Evolutionary conservation across 2,329 filamentous ascomycete genomes (phyloP).

Genomic region (Exophiala oligosperma): DNA sequence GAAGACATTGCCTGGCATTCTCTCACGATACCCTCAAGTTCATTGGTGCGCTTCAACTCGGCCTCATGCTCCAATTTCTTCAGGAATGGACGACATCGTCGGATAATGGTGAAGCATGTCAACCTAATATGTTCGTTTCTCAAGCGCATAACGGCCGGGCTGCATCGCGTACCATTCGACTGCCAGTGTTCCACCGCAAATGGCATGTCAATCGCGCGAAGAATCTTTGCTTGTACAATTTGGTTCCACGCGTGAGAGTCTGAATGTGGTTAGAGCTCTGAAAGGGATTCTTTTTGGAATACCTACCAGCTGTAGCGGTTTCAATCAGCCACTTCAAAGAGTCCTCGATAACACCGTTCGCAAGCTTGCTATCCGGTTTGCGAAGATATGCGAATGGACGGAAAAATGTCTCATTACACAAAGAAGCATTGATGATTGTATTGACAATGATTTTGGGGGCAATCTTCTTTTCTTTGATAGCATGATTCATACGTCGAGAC

Average conservation of each 20-base stretch:
- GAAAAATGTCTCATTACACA: background rate
- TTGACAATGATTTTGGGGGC: background rate
- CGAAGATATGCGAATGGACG: background rate
- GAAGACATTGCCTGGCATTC: background rate
- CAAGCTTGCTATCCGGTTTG: background rate
- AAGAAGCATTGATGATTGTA: background rate
- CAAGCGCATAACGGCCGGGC: background rate
- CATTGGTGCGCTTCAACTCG: background rate
- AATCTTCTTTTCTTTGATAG: background rate
- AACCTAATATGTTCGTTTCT: background rate
- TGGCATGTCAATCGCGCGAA: background rate
- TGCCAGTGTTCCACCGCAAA: background rate
- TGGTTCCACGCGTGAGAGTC: too few relatives aligned
- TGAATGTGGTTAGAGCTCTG: background rate
- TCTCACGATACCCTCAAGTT: background rate
- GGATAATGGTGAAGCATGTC: background rate
- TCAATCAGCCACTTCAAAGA: background rate
- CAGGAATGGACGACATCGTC: background rate
- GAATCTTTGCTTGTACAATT: background rate
- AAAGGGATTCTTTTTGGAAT: background rate
- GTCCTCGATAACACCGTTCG: background rate
- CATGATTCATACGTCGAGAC: background rate
- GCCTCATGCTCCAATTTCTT: background rate
- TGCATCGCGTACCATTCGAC: too few relatives aligned
- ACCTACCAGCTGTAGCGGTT: background rate